These are phyloP conservation scores for Tylopilus intermedius DNA, from an alignment of 768 basidiomycete species.

Conservation along the genomic window DNA sequence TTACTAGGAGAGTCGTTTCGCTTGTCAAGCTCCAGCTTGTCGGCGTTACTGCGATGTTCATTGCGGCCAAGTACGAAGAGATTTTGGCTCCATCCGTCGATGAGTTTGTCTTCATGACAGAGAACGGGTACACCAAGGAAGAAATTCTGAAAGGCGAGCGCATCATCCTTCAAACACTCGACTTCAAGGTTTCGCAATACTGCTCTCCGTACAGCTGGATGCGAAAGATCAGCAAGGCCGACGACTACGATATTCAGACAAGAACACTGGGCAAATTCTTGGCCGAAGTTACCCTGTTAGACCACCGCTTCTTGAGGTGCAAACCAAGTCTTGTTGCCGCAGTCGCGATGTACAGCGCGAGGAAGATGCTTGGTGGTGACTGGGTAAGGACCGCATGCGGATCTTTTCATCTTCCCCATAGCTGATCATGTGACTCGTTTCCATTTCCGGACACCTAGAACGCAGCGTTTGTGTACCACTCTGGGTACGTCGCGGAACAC, in stretches of 20 bases:
- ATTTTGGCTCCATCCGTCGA: constrained; percentile 95
- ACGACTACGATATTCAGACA: constrained; percentile 98
- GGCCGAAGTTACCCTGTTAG: constrained; percentile 91
- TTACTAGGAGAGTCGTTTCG: constrained; percentile 82
- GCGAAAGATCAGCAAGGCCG: constrained; percentile 95
- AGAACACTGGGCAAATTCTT: constrained; percentile 96
- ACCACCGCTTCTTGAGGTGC: constrained; percentile 86
- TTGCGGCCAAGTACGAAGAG: constrained; percentile 98
- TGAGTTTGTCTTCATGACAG: constrained; percentile 98
- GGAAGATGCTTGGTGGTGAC: constrained; percentile 88
- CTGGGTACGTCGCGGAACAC: constrained; percentile 86
- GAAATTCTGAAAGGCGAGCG: constrained; percentile 98
- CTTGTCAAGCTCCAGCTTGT: constrained; percentile 92
- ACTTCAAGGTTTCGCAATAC: constrained; percentile 94
- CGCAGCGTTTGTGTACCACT: constrained; percentile 88
- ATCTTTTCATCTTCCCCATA: constrained; percentile 2
- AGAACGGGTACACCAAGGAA: constrained; percentile 88
- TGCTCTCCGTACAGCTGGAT: constrained; percentile 99
- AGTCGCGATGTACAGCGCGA: constrained; percentile 94
- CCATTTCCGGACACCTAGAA: constrained; percentile 48
- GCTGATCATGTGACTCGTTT: constrained; percentile 33
- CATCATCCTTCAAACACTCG: constrained; percentile 91
- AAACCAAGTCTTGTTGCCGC: constrained; percentile 94
- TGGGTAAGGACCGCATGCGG: constrained; percentile 67
- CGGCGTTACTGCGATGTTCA: constrained; percentile 98